Evolutionary conservation across 176 grass and related monocot genomes (phyloP), one percentile per base, ranked within the genome.

Genomic region (Eleusine coracana): DNA sequence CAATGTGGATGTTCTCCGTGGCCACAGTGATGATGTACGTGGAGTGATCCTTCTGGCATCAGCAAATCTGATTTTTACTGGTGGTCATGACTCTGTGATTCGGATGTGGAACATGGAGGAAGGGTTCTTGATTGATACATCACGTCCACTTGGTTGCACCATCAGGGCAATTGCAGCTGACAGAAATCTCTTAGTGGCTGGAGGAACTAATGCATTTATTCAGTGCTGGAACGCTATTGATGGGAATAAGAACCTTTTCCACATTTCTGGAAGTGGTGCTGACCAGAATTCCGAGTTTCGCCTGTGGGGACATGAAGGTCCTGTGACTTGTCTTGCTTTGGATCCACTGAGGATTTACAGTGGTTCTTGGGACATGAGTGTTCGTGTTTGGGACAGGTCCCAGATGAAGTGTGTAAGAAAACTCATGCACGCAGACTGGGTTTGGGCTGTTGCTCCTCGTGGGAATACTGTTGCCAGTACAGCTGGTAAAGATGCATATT

Each of bases 31-130:
- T 68, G 92, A 94, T 79, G 92, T 95, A 45, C 96, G 92, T 56
- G 73, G 85, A 1, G 92, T 98, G 68, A 93, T 88, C 76, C 79
- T 95, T 84, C 70, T 98, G 44, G 83, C 71, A 52, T 60, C 90
- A 34, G 84, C 82, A 63, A 98, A 93, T 68, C 79, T 95, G 46
- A 91, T 98, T 76, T 98, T 98, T 55, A 98, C 90, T 10, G 90
- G 92, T 56, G 96, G 96, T 36, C 88, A 92, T 52, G 96, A 98
- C 69, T 90, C 89, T 74, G 82, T 80, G 64, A 48, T 98, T 75
- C 91, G 90, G 66, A 88, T 95, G 85, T 98, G 96, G 96, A 89
- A 95, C 69, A 86, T 98, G 87, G 92, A 98, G 83, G 96, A 95
- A 85, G 96, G 96, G 16, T 78, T 93, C 16, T 80, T 91, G 12